Evolutionary conservation across 306 rosid species (phyloP), one percentile per base, ranked within the genome.

Genomic region (Phaseolus lunatus): DNA sequence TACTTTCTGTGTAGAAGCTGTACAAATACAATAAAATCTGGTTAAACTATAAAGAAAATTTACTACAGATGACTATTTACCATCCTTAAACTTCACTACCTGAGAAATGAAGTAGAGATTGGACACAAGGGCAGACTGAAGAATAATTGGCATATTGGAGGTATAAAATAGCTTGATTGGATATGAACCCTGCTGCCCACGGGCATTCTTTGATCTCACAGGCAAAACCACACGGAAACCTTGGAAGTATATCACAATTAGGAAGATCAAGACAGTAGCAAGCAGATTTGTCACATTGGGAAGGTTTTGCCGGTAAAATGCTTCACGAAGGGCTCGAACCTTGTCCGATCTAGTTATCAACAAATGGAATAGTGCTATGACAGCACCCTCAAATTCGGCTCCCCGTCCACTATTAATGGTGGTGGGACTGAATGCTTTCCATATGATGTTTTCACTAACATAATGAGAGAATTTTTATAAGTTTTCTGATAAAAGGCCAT

Each of bases 341-440:
- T 88, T 88, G 71, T 88, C 86, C 4, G 82, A 61, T 22, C 89
- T 75, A 10, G 89, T 88, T 22, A 88, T 78, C 72, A 88, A 43
- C 23, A 85, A 65, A 72, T 88, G 91, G 83, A 88, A 76, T 10
- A 88, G 59, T 19, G 89, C 91, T 79, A 85, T 85, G 23, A 88
- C 85, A 56, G 91, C 91, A 66, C 89, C 89, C 77, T 88, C 91
- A 76, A 88, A 88, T 76, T 85, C 89, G 76, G 87, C 85, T 65
- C 91, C 91, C 8, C 89, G 66, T 15, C 89, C 89, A 73, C 86
- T 84, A 26, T 88, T 88, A 12, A 88, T 88, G 48, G 86, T 85
- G n/a, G 89, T 88, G 48, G 89, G 86, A 70, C 91, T 84, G 37
- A 88, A 88, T 26, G 91, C 91, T 58, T 88, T 88, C 89, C 89